Evolutionary conservation across 345 rosid species (phyloP).

Genomic region (Eucalyptus tenuipes): DNA sequence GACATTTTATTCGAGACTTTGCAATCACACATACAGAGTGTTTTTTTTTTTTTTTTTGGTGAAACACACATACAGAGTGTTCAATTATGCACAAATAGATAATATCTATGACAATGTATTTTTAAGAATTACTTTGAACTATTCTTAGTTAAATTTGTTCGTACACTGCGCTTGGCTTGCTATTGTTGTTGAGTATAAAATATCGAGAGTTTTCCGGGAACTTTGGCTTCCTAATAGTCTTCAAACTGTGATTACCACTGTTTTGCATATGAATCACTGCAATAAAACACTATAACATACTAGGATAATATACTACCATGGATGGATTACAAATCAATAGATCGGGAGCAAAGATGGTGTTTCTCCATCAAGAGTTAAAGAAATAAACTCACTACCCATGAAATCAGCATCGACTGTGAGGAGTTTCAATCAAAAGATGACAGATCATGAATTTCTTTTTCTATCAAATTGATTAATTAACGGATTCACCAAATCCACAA

Average conservation of each 20-base stretch:
- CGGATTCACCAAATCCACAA: background rate
- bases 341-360: background rate
- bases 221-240: background rate
- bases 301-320: background rate
- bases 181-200: background rate
- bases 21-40: background rate
- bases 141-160: background rate
- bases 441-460: background rate
- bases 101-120: background rate
- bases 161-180: background rate
- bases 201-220: background rate
- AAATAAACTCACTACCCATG: background rate
- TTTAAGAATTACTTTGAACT: background rate
- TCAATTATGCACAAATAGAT: background rate
- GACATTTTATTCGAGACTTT: background rate
- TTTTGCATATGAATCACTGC: background rate
- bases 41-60: too few species aligned
- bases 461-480: background rate
- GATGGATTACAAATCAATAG: background rate
- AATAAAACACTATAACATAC: background rate
- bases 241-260: background rate
- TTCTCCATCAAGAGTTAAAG: background rate
- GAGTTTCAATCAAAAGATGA: background rate
- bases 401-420: background rate
- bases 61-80: background rate